These are phyloP conservation scores for Galerina sulciceps DNA, from an alignment of 768 basidiomycete species.

Conservation along the genomic window DNA sequence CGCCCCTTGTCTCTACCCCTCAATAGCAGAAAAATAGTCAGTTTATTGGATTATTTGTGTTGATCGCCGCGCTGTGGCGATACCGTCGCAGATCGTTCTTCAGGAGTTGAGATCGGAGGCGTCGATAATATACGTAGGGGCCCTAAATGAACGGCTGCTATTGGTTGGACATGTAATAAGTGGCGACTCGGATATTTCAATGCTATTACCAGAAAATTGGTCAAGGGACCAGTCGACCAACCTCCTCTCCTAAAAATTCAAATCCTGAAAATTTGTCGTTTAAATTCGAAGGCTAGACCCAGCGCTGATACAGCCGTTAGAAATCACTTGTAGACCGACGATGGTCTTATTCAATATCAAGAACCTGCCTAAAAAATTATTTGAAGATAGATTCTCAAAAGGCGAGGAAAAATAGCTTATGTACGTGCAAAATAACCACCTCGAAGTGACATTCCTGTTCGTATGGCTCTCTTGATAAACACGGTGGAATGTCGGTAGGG, in stretches of 20 bases:
- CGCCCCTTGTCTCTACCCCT: background rate
- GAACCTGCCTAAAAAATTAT: background rate
- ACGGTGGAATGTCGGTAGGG: background rate
- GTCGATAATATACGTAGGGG: too few species aligned
- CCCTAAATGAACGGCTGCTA: too few species aligned
- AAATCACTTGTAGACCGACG: background rate
- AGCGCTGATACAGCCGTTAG: background rate
- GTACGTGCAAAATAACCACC: constrained; percentile 11
- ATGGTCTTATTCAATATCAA: constrained; percentile 4
- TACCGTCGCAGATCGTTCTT: too few species aligned
- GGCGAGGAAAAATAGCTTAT: constrained; percentile 1
- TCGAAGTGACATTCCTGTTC: constrained; percentile 10
- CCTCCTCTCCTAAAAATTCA: background rate
- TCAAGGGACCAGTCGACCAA: background rate
- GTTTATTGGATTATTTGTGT: background rate
- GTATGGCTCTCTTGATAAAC: background rate
- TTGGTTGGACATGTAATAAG: background rate
- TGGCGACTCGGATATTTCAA: background rate
- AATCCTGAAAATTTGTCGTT: background rate
- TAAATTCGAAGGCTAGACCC: background rate
- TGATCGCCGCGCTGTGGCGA: background rate
- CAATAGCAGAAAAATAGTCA: background rate
- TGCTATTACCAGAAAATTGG: background rate
- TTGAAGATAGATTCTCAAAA: background rate
- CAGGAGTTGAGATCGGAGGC: too few species aligned